These are phyloP conservation scores for Aspergillus novofumigatus DNA, from an alignment of 2,329 filamentous ascomycete genomes.

Conservation along the genomic window DNA sequence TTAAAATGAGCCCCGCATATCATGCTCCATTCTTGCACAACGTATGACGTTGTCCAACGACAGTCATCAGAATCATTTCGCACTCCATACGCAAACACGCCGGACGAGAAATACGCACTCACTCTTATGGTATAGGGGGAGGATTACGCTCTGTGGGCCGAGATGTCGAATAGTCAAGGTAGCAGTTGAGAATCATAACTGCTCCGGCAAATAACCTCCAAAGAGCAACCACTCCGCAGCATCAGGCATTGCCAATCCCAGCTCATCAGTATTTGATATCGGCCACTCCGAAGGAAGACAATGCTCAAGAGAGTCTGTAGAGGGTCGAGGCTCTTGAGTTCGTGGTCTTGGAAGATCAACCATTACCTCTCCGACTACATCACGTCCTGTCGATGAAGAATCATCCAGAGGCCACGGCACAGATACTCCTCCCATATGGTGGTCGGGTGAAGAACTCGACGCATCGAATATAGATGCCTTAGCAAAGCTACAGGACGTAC, in stretches of 20 bases:
- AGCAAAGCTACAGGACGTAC: slow-evolving; percentile 9
- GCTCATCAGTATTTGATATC: slow-evolving; percentile 7
- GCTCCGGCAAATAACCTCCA: slow-evolving; percentile 19
- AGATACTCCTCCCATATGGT: not conserved
- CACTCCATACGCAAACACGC: not conserved
- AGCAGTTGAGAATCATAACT: slow-evolving; percentile 9
- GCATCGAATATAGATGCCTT: not conserved
- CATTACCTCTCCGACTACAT: too few relatives aligned
- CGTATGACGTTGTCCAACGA: too few relatives aligned
- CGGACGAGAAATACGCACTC: not conserved
- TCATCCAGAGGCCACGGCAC: not conserved
- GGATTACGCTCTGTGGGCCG: too few relatives aligned
- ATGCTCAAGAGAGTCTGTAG: not conserved
- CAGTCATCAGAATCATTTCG: too few relatives aligned
- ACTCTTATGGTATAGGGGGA: too few relatives aligned
- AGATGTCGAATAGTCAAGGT: too few relatives aligned
- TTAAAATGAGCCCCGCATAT: too few relatives aligned
- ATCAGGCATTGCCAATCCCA: slow-evolving; percentile 15
- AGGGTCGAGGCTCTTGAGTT: not conserved
- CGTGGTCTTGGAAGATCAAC: too few relatives aligned
- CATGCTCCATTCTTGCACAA: too few relatives aligned
- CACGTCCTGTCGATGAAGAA: not conserved
- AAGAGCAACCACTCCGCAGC: slow-evolving; percentile 25
- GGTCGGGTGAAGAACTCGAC: not conserved
- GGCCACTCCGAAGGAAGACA: slow-evolving; percentile 14